Evolutionary conservation across 2,329 filamentous ascomycete species (phyloP), one percentile per base, ranked within the genome.

Genomic region (Venturia pyrina): DNA sequence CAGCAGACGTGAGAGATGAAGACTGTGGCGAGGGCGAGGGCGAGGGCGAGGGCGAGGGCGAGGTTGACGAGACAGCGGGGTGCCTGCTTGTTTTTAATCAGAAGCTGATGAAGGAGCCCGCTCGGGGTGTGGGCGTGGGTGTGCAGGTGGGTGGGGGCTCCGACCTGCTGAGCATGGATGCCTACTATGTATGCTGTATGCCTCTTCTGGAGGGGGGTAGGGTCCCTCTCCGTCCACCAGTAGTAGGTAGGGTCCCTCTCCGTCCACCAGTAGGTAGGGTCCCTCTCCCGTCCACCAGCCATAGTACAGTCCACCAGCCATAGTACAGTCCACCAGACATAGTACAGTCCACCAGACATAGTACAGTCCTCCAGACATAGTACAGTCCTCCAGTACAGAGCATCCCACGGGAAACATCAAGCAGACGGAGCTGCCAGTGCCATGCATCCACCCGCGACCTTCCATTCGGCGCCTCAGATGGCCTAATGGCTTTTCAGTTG

Each of bases 361-460:
- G n/a, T n/a, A n/a, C n/a, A n/a, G n/a, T n/a, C n/a, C n/a, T n/a
- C n/a, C n/a, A n/a, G n/a, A n/a, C n/a, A n/a, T n/a, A n/a, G n/a
- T n/a, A n/a, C n/a, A n/a, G n/a, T n/a, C n/a, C n/a, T n/a, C n/a
- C n/a, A 62, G 59, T 62, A 62, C 21, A 62, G 37, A 46, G 59
- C 59, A 62, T 62, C 59, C 59, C 59, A 62, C 59, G 57, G 34
- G 57, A 44, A n/a, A n/a, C n/a, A n/a, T n/a, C n/a, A n/a, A n/a
- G n/a, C n/a, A n/a, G n/a, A n/a, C n/a, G n/a, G n/a, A n/a, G n/a
- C 57, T 21, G 56, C 28, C 34, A 7, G 28, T 43, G 15, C n/a
- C 41, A 41, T 34, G 50, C 50, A 34, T 53, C 2, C 17, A 53
- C 28, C n/a, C n/a, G 11, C 37, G 37, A 40, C 37, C 37, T 43